Conservation (phyloP, 768 basidiomycete species). For the Agaricus bisporus region DNA sequence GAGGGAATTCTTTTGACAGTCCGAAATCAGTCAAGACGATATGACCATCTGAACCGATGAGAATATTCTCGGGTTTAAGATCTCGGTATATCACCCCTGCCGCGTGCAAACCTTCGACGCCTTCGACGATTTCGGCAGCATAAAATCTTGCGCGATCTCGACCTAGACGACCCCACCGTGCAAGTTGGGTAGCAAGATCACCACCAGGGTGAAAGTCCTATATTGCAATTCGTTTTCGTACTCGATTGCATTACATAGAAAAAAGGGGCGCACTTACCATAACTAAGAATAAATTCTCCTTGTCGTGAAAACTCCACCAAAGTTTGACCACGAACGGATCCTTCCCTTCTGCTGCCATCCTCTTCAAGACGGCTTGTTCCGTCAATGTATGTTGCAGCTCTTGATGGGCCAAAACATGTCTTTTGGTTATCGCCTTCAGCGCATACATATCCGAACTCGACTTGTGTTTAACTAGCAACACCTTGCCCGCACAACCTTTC, state of each 20-base stretch:
- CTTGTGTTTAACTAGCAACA: slow-evolving; percentile 84
- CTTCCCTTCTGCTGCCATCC: slow-evolving; percentile 82
- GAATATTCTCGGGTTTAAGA: slow-evolving; percentile 94
- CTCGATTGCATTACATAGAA: background rate
- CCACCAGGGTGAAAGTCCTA: slow-evolving; percentile 95
- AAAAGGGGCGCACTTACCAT: slow-evolving; percentile 52
- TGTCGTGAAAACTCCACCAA: slow-evolving; percentile 97
- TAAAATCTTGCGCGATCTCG: slow-evolving; percentile 95
- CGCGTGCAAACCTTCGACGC: slow-evolving; percentile 89
- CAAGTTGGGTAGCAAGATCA: slow-evolving; percentile 95
- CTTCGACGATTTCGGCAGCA: slow-evolving; percentile 95
- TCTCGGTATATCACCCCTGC: slow-evolving; percentile 97
- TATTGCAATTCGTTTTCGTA: background rate
- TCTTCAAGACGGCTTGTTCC: slow-evolving; percentile 91
- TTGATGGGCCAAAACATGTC: slow-evolving; percentile 93
- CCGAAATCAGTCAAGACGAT: slow-evolving; percentile 98
- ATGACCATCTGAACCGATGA: slow-evolving; percentile 91
- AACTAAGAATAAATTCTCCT: slow-evolving; percentile 93
- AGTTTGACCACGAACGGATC: slow-evolving; percentile 96
- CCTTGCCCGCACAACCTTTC: slow-evolving; percentile 97
- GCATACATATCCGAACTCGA: slow-evolving; percentile 71
- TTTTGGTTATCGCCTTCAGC: slow-evolving; percentile 96
- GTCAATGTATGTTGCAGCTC: slow-evolving; percentile 95
- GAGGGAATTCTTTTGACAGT: slow-evolving; percentile 84
- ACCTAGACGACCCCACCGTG: slow-evolving; percentile 90